These are phyloP conservation scores for Ceratobasidium sp. DNA, from an alignment of 1,284 basidiomycete species.

Conservation along the genomic window DNA sequence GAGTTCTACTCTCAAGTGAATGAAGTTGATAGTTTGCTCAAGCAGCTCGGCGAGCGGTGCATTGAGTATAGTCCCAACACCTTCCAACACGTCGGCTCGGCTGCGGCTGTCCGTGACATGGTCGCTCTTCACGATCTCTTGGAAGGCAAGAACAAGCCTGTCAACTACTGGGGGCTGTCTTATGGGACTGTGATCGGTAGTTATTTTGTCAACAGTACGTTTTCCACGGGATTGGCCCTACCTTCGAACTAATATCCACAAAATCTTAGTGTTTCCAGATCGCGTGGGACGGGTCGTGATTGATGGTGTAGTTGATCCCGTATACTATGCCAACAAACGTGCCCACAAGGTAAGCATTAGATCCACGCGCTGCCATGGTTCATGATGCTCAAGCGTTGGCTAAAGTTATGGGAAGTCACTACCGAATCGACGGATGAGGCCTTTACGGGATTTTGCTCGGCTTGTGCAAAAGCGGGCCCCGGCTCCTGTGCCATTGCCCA, in stretches of 20 bases:
- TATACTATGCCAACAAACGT: conserved; percentile 7
- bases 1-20: conserved; percentile 35
- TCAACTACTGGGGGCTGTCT: conserved; percentile 41
- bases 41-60: conserved; percentile 25
- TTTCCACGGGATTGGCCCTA: neutral
- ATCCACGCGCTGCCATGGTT: neutral
- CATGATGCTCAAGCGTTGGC: neutral
- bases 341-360: conserved; percentile 6
- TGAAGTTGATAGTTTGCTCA: neutral
- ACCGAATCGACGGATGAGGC: conserved; percentile 27
- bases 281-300: conserved; percentile 40
- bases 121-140: conserved; percentile 38
- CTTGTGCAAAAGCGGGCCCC: conserved; percentile 35
- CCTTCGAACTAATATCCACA: neutral
- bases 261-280: conserved; percentile 32
- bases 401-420: neutral
- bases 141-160: conserved; percentile 30
- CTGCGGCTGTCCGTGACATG: conserved; percentile 39
- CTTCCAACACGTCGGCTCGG: conserved; percentile 40
- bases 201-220: conserved; percentile 38
- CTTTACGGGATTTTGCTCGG: conserved; percentile 8
- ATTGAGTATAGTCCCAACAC: conserved; percentile 15
- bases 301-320: conserved; percentile 39
- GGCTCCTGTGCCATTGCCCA: conserved; percentile 32
- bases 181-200: conserved; percentile 42